Percentiles rank a stretch among this genome's conserved stretches.
Evolutionary conservation across 768 basidiomycete genomes (phyloP).

Genomic region (Phanerochaete carnosa): DNA sequence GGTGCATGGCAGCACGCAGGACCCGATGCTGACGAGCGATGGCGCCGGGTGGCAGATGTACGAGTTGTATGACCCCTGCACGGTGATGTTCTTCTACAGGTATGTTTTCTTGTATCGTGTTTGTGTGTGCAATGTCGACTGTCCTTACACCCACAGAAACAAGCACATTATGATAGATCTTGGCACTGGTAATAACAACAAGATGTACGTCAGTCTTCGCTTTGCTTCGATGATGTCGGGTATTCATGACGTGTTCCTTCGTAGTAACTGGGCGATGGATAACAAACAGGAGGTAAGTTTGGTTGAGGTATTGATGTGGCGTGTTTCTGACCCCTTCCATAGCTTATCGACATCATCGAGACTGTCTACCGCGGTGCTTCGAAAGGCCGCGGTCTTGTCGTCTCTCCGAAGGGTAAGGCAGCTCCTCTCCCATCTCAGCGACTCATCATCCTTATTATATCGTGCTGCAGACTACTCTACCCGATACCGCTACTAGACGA

Average conservation of each 20-base stretch:
- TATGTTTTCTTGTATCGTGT: constrained; percentile 31
- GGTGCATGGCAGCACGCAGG: neutral
- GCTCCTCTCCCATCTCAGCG: neutral
- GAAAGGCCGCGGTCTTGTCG: constrained; percentile 96
- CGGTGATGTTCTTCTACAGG: constrained; percentile 99
- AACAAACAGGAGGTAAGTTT: constrained; percentile 90
- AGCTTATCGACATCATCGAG: constrained; percentile 98
- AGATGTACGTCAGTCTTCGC: constrained; percentile 67
- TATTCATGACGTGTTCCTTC: neutral
- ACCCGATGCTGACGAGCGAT: neutral
- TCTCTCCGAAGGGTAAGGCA: constrained; percentile 84
- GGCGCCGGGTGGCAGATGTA: constrained; percentile 73
- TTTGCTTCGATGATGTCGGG: neutral
- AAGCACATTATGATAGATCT: constrained; percentile 99
- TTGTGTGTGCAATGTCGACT: neutral
- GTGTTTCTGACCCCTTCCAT: neutral
- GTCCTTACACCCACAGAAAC: constrained; percentile 50
- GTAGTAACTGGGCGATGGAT: constrained; percentile 97
- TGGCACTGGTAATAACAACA: constrained; percentile 99
- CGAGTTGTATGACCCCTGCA: constrained; percentile 95
- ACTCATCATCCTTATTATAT: neutral
- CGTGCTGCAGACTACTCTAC: constrained; percentile 70
- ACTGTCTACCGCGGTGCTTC: constrained; percentile 98
- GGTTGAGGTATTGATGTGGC: neutral
- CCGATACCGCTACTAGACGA: constrained; percentile 71